Evolutionary conservation across 208 protist genomes (phyloP), one percentile per base, ranked within the genome.

Genomic region (Plasmodiophora brassicae): DNA sequence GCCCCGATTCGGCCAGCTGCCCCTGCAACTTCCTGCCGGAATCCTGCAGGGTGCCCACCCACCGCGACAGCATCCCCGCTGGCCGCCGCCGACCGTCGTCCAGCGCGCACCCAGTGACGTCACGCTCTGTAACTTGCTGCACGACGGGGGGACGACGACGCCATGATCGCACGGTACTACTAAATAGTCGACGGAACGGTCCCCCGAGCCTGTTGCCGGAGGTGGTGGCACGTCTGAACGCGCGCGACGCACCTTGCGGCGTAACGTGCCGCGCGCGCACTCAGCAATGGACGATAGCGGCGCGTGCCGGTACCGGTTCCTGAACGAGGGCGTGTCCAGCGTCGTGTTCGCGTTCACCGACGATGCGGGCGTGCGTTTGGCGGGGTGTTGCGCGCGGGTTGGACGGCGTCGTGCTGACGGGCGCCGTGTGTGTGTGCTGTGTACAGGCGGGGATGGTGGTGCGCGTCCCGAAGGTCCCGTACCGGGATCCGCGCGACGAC

Each of bases 311-410:
- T 78, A 78, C 41, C 5, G n/a, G 32, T 78, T 78, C 65, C 5
- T 78, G 14, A 78, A 78, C n/a, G 65, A 78, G 41, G 65, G 65
- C 20, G 65, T 78, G 20, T n/a, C 65, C n/a, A 78, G 65, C 41
- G 20, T 78, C 14, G 65, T 78, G 41, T 78, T 78, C 65, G 65
- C 65, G 10, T 78, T 14, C 65, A 5, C 32, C 41, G 65, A 5
- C 20, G 5, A 5, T 44, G 14, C 50, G 25, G 50, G 20, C 50
- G 50, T 28, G 20, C 20, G 25, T 57, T 25, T 25, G 25, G 25
- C 25, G 50, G 50, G 14, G 50, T 57, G 50, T 14, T 28, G 14
- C 50, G 14, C 20, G 50, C 25, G 20, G 50, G 50, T 25, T 28
- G 50, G 20, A 14, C 50, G 50, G 25, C 50, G 50, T 57, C 50